Evolutionary conservation across 306 rosid genomes (phyloP).

Genomic region (Oemleria cerasiformis): DNA sequence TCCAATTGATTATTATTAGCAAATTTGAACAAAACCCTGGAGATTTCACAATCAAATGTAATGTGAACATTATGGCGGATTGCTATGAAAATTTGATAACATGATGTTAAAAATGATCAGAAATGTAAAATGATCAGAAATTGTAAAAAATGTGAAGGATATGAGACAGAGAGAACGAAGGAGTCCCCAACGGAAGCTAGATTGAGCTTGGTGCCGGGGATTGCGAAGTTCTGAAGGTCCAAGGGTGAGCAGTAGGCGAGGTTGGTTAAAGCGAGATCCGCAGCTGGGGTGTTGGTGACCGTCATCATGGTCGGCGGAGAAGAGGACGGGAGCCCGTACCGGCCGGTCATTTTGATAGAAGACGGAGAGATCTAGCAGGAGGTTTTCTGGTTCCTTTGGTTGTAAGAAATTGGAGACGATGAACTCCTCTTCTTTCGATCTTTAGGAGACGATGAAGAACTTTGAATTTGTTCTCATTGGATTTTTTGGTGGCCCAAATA

Average conservation of each 20-base stretch:
- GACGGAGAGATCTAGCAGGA: conserved; percentile 14
- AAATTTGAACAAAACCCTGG: neutral
- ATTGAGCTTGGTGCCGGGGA: conserved; percentile 46
- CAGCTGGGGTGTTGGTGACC: conserved; percentile 66
- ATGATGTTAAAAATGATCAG: neutral
- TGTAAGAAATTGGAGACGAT: neutral
- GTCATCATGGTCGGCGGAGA: conserved; percentile 37
- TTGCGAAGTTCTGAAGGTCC: conserved; percentile 68
- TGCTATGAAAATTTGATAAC: neutral
- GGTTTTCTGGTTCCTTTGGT: neutral
- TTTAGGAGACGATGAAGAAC: neutral
- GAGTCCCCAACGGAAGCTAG: conserved; percentile 63
- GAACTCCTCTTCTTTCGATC: neutral
- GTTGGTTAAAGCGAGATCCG: conserved; percentile 69
- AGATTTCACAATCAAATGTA: neutral
- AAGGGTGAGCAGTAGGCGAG: conserved; percentile 65
- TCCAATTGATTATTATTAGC: neutral
- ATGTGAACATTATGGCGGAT: neutral
- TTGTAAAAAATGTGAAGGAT: conserved; percentile 43
- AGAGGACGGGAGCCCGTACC: conserved; percentile 46
- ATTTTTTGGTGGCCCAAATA: neutral
- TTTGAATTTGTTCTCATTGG: neutral
- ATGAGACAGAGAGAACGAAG: conserved; percentile 70
- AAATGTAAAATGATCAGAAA: neutral
- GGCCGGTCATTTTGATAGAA: conserved; percentile 47